A percentile compares a stretch with the other conserved stretches of the same genome.
Conservation (phyloP, 1,284 basidiomycete genomes). For the Phellinidium pouzarii region DNA sequence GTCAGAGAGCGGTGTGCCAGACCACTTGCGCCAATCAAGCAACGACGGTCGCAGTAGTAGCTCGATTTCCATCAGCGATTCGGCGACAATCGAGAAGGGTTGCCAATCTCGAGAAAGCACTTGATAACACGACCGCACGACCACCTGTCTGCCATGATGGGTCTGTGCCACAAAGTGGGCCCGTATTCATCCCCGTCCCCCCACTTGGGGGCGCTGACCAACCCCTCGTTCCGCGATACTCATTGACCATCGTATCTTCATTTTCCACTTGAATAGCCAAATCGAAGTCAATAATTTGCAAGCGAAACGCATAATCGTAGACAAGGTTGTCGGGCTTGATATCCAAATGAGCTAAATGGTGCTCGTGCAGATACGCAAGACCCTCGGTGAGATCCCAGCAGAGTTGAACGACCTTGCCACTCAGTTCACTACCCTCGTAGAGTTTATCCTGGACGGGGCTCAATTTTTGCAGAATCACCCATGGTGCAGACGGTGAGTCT, state of each 20-base stretch:
- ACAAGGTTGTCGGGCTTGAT: slow-evolving; percentile 6
- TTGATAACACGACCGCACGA: background rate
- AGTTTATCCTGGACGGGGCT: too few species aligned
- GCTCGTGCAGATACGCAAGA: slow-evolving; percentile 1
- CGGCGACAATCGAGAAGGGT: too few species aligned
- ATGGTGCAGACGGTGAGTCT: too few species aligned
- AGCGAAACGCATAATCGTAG: background rate
- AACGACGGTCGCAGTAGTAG: too few species aligned
- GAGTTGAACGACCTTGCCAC: too few species aligned
- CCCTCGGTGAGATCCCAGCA: slow-evolving; percentile 2
- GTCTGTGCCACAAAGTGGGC: background rate
- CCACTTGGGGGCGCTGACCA: background rate
- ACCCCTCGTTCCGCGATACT: background rate
- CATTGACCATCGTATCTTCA: background rate
- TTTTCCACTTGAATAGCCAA: background rate
- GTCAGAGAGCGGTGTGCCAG: too few species aligned
- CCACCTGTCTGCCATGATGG: background rate
- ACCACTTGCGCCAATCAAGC: too few species aligned
- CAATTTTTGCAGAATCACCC: too few species aligned
- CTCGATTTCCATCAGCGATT: too few species aligned
- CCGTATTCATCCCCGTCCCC: background rate
- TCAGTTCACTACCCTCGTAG: too few species aligned
- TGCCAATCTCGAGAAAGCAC: background rate
- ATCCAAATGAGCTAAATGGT: slow-evolving; percentile 4
- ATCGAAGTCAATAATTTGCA: slow-evolving; percentile 2